Evolutionary conservation across 2,329 filamentous ascomycete genomes (phyloP).

Genomic region (Penicillium sp.): DNA sequence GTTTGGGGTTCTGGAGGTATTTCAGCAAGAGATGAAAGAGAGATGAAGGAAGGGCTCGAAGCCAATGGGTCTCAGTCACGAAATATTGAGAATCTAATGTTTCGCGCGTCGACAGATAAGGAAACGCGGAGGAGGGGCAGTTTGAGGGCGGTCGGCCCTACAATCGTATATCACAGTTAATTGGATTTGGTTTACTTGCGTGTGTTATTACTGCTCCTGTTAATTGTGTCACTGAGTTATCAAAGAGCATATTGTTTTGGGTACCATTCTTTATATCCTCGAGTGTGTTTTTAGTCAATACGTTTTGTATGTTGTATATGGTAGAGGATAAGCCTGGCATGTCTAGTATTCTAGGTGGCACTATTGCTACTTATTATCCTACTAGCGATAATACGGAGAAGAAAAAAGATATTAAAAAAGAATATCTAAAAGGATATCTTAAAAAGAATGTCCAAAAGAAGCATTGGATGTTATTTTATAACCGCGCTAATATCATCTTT

Average conservation of each 20-base stretch:
- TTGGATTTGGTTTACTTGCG: not conserved
- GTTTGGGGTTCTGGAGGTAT: not conserved
- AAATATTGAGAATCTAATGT: conserved; percentile 8
- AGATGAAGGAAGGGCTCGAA: not conserved
- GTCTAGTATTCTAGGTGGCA: not conserved
- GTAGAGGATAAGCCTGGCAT: not conserved
- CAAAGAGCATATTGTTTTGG: not conserved
- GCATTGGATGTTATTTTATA: too few species aligned
- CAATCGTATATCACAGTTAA: too few species aligned
- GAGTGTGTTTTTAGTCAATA: not conserved
- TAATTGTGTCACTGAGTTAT: not conserved
- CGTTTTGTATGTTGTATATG: not conserved
- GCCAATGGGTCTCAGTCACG: conserved; percentile 1
- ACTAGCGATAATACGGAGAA: not conserved
- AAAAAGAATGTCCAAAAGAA: too few species aligned
- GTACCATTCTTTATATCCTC: not conserved
- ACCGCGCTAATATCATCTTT: not conserved
- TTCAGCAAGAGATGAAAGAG: not conserved
- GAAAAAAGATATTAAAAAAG: not conserved
- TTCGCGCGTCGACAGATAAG: conserved; percentile 20
- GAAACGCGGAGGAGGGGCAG: conserved; percentile 18
- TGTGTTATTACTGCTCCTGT: not conserved
- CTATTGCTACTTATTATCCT: not conserved
- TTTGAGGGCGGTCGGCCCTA: conserved; percentile 14
- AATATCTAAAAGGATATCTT: too few species aligned